These are phyloP conservation scores for Aspergillus piperis DNA, from an alignment of 2,329 filamentous ascomycete genomes.

Conservation along the genomic window DNA sequence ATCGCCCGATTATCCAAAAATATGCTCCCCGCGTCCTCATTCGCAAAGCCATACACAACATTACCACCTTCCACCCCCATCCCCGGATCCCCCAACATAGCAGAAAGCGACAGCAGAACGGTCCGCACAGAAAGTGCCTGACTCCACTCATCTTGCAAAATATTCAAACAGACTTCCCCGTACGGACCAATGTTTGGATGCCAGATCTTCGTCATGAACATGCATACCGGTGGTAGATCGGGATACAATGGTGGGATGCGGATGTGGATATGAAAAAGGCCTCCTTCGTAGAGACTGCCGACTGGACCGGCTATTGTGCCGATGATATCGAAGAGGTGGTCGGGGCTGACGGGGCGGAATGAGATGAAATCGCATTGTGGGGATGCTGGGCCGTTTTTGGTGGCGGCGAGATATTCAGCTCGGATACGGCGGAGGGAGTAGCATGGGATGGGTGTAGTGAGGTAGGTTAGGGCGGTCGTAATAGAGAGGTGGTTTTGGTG, in stretches of 20 bases:
- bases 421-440: background rate
- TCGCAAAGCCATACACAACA: too few species aligned
- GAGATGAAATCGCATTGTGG: background rate
- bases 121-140: background rate
- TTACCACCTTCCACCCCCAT: background rate
- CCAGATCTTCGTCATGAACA: background rate
- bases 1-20: too few species aligned
- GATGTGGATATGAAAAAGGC: background rate
- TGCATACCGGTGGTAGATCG: background rate
- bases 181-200: background rate
- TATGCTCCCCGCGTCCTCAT: too few species aligned
- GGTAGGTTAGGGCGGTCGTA: too few species aligned
- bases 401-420: background rate
- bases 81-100: background rate
- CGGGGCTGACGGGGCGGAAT: background rate
- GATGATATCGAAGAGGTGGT: background rate
- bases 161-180: background rate
- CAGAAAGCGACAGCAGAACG: background rate
- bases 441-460: too few species aligned
- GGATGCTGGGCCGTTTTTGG: background rate
- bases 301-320: background rate
- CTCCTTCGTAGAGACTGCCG: background rate
- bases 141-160: background rate
- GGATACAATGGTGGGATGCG: background rate
- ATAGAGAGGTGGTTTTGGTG: too few species aligned